Evolutionary conservation across 1,284 basidiomycete species (phyloP), one percentile per base, ranked within the genome.

Genomic region (Trametes hirsuta): DNA sequence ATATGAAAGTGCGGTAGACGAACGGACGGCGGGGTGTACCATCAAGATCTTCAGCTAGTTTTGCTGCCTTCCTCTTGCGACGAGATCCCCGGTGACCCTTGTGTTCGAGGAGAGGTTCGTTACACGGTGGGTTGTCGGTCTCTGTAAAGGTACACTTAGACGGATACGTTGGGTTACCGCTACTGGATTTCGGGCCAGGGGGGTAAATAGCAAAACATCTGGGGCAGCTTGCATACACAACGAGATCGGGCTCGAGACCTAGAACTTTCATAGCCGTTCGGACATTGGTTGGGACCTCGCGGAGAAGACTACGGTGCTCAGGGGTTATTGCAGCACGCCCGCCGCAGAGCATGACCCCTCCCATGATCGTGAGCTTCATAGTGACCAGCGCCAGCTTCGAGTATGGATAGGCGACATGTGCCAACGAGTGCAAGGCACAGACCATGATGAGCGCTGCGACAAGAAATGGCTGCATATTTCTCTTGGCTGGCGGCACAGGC

Each of bases 201-300:
- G 50, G 2, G 42, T 55, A 63, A 2, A 47, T 52, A 2, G 51
- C 35, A 24, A 50, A 58, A 36, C 63, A 65, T 9, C 18, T 24
- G 0, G 57, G 60, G 24, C 65, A 66, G 21, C 34, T 40, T 1
- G 58, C 59, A 34, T 58, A 65, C 1, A 11, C 15, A 2, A 36
- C 47, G 45, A 56, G 25, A n/a, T 57, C 46, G 11, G 56, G 56
- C 0, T 47, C 41, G 2, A 63, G 42, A 15, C 39, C 48, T 10
- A 66, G 52, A 3, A 24, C 4, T 1, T 24, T n/a, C 10, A 59
- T 34, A 1, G 14, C 51, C 1, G 35, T 57, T 6, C 54, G 18
- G 0, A 58, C 6, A 35, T 65, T 53, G 2, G 14, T 1, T 12
- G 47, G 53, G 2, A 55, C 14, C 22, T 22, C 4, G 2, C 4